phyloP scores from a whole-genome alignment of 108 stramenopile species.

The Cyclotella distinguenda region DNA sequence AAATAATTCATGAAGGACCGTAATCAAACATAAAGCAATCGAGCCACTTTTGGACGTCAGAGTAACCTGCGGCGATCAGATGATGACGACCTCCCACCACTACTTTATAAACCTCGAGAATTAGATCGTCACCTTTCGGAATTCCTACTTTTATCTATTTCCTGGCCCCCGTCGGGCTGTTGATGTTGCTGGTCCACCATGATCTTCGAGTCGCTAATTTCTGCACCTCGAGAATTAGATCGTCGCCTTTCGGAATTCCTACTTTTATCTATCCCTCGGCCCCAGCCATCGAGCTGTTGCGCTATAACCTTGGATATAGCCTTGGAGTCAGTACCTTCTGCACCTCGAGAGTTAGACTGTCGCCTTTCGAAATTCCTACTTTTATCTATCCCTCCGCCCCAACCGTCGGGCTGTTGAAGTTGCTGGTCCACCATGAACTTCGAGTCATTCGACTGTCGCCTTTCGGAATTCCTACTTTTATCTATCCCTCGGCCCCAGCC shows the following conservation, averaged over 20 bases:
- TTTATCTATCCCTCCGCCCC: neutral
- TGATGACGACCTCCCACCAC: neutral
- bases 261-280: neutral
- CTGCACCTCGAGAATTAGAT: neutral
- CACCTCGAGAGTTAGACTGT: neutral
- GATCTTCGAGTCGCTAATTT: neutral
- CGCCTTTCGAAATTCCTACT: neutral
- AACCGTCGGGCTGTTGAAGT: too few relatives aligned
- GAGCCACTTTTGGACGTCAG: neutral
- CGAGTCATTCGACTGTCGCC: neutral
- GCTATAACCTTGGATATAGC: too few relatives aligned
- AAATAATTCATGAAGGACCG: neutral
- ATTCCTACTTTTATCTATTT: neutral
- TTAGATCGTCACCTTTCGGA: neutral
- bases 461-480: neutral
- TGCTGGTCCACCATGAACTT: too few relatives aligned
- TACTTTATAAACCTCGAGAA: neutral
- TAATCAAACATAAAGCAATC: neutral
- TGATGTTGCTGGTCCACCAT: too few relatives aligned
- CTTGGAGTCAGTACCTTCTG: neutral
- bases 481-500: neutral
- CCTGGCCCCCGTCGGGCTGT: neutral
- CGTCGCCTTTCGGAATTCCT: neutral
- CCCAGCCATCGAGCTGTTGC: too few relatives aligned
- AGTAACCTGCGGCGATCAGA: slow-evolving; percentile 3